Percentiles rank a stretch among this genome's conserved stretches.
Conservation (phyloP, 345 rosid genomes). For the Pelargonium nanum region DNA sequence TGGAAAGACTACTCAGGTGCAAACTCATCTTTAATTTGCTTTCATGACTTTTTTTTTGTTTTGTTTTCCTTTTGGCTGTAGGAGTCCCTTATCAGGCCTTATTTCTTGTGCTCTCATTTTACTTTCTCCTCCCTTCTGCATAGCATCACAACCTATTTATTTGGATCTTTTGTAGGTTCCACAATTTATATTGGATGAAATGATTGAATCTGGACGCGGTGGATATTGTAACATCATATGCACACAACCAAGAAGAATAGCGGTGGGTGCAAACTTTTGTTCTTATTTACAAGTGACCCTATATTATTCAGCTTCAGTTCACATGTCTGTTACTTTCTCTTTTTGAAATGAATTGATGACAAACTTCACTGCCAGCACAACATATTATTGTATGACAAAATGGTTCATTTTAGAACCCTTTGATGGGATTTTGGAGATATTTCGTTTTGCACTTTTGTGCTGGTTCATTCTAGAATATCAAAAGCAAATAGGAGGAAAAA, state of each 20-base stretch:
- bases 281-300: neutral
- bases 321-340: neutral
- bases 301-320: neutral
- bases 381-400: too few species aligned
- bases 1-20: constrained; percentile 95
- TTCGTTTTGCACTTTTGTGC: too few species aligned
- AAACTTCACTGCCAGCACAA: neutral
- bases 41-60: constrained; percentile 3
- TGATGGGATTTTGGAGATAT: too few species aligned
- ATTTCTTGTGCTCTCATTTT: constrained; percentile 1
- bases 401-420: too few species aligned
- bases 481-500: too few species aligned
- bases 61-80: neutral
- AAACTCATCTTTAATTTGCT: constrained; percentile 5
- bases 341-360: neutral
- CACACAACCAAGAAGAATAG: constrained; percentile 91
- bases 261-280: constrained; percentile 34
- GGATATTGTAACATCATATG: constrained; percentile 82
- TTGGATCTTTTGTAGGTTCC: constrained; percentile 49
- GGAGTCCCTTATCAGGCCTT: neutral
- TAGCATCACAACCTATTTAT: neutral
- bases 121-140: constrained; percentile 4
- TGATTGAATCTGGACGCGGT: constrained; percentile 76
- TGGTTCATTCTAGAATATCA: too few species aligned
- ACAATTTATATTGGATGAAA: constrained; percentile 84